Base-by-base conservation (phyloP, 495 filamentous ascomycete genomes). In the Penicillium odoratum region DNA sequence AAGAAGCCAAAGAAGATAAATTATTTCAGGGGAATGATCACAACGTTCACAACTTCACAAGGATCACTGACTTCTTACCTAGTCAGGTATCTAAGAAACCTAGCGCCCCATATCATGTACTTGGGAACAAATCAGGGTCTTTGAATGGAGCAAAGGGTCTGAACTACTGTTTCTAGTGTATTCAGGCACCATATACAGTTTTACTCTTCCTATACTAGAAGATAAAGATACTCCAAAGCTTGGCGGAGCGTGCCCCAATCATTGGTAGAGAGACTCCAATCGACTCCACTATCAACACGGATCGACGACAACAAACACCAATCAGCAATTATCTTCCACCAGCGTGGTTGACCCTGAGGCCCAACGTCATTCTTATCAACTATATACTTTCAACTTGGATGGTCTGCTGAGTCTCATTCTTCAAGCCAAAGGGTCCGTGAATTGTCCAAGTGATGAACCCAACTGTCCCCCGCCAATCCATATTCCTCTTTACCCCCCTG, bases 391-490 rank as follows among this genome's bases (percentile, higher is more conserved):
- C 13, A 2, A 13, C 38, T 15, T 7, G 4, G 38, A 15, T 4
- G 38, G 25, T 53, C 50, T 21, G n/a, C 31, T 51, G 15, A 42
- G 36, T 28, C 43, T 28, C 47, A 33, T 29, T 48, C 31, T 47
- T 57, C 61, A 30, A 86, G 69, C 56, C 78, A 74, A 33, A 53
- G 36, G 33, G 25, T 15, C 33, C 67, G 66, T 74, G 86, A 76
- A 60, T 84, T 82, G 31, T 74, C 75, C 74, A 83, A 74, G 48
- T 83, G 71, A 67, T 83, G 84, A 61, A 84, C 82, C 48, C 82
- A 87, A 58, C 80, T 81, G 63, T 85, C 81, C 38, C 77, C 69
- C 11, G 86, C 69, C 42, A 86, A 68, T 5, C 76, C 75, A 66
- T 86, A 86, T 10, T 74, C 71, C 67, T 85, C 83, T 72, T 48